Evolutionary conservation across 2,329 filamentous ascomycete species (phyloP).

Genomic region (Zymoseptoria ardabiliae): DNA sequence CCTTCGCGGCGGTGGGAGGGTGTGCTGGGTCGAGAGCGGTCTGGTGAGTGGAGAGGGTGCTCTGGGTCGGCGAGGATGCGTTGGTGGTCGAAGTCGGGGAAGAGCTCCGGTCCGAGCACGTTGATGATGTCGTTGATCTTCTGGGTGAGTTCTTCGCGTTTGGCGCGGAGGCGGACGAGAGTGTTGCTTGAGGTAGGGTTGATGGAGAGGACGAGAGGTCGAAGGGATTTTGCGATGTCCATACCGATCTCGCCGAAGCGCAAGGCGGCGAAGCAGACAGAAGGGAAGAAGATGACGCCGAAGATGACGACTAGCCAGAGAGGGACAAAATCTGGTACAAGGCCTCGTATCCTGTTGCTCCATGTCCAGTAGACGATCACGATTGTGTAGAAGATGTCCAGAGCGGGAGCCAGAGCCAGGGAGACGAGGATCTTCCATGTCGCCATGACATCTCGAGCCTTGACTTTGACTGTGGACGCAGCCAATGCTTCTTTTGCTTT

Average conservation of each 20-base stretch:
- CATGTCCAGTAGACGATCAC: slow-evolving; percentile 70
- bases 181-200: slow-evolving; percentile 79
- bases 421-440: slow-evolving; percentile 93
- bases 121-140: slow-evolving; percentile 92
- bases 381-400: slow-evolving; percentile 76
- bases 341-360: slow-evolving; percentile 74
- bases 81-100: slow-evolving; percentile 83
- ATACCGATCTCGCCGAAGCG: slow-evolving; percentile 97
- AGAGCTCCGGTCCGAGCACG: slow-evolving; percentile 88
- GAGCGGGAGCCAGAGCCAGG: slow-evolving; percentile 69
- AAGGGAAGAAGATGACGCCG: slow-evolving; percentile 74
- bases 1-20: slow-evolving; percentile 19
- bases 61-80: slow-evolving; percentile 57
- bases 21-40: slow-evolving; percentile 21
- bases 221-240: slow-evolving; percentile 93
- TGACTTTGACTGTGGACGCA: slow-evolving; percentile 79
- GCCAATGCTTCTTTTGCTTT: slow-evolving; percentile 80
- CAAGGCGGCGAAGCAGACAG: slow-evolving; percentile 85
- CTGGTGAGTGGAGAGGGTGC: slow-evolving; percentile 23
- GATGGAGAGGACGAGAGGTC: slow-evolving; percentile 77
- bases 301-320: slow-evolving; percentile 68
- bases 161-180: slow-evolving; percentile 66
- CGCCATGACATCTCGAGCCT: slow-evolving; percentile 81
- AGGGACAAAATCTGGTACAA: slow-evolving; percentile 70
- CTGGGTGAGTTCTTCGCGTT: slow-evolving; percentile 65